Base-by-base conservation (phyloP, 306 rosid species). In the Dryas alaskensis region DNA sequence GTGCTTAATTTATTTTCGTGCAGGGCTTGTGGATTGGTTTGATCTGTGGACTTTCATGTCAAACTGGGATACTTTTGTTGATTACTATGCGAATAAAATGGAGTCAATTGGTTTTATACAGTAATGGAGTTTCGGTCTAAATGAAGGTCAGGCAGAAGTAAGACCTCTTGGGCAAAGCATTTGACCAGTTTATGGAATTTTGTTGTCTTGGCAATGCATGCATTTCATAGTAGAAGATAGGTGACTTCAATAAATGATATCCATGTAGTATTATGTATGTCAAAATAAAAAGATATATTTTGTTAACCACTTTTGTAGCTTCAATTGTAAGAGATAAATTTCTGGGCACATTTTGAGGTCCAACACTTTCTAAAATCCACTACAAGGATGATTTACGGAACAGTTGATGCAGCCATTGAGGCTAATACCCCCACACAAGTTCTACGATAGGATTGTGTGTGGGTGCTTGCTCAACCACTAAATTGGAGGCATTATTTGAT, bases 11-110 rank as follows among this genome's bases (percentile, higher is more conserved):
- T 70, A 22, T 42, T 57, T 46, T 69, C 48, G 10, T 73, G 37
- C 72, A 93, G 98, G 98, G 96, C 11, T 81, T 93, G 74, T 93
- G 98, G 97, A 86, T 90, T 53, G 96, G 94, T 64, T 61, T 90
- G 67, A 88, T 85, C 13, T 88, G 89, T 50, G 96, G 94, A 47
- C 27, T 92, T 52, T 39, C 70, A 4, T 84, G 87, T 69, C 98
- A 92, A 83, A 61, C 81, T 0, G 70, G 22, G 53, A 14, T 91
- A 9, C 92, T 90, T 7, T 65, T 88, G 65, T 0, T 85, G 42
- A 45, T 90, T 11, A 86, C 76, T 7, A 48, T 74, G 51, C 78
- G 75, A 27, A 69, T 70, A 47, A 80, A 85, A 54, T 88, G 94
- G 98, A 63, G 72, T 44, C 84, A 81, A 72, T 61, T 87, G n/a